phyloP scores from a whole-genome alignment of 345 rosid species.

The Conringia planisiliqua region DNA sequence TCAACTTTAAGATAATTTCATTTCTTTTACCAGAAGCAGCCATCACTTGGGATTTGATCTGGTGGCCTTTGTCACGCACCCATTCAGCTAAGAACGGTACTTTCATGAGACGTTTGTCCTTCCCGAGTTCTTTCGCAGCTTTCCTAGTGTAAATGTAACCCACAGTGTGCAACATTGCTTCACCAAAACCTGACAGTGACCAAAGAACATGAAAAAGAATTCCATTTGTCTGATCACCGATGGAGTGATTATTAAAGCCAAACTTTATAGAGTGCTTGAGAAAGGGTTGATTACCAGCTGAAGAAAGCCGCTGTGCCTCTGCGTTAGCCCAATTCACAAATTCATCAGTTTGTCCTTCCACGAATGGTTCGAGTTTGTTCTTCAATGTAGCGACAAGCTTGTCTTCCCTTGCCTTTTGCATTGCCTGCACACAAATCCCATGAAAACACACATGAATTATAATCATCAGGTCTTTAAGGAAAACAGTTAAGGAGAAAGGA shows the following conservation, averaged over 20 bases:
- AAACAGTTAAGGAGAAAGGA: neutral
- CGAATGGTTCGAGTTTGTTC: constrained; percentile 64
- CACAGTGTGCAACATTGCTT: constrained; percentile 92
- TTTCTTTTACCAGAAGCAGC: constrained; percentile 79
- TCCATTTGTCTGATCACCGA: neutral
- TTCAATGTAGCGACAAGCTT: constrained; percentile 62
- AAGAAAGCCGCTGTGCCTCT: constrained; percentile 73
- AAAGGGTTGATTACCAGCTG: constrained; percentile 51
- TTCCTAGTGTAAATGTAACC: constrained; percentile 91
- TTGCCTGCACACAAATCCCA: constrained; percentile 40
- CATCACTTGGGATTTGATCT: constrained; percentile 86
- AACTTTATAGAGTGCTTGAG: neutral
- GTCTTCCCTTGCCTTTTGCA: constrained; percentile 76
- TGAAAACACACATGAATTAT: neutral
- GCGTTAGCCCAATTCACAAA: constrained; percentile 68
- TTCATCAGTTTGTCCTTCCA: constrained; percentile 60
- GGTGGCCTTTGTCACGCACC: constrained; percentile 98
- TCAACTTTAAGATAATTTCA: neutral
- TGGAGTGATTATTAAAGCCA: neutral
- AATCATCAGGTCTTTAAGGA: neutral
- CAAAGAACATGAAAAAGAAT: neutral
- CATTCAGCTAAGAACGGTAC: constrained; percentile 97
- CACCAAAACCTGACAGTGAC: constrained; percentile 73
- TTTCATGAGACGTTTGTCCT: constrained; percentile 77
- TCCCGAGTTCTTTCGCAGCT: constrained; percentile 89